These are phyloP conservation scores for Infundibulicybe gibba DNA, from an alignment of 768 basidiomycete species.

Conservation along the genomic window DNA sequence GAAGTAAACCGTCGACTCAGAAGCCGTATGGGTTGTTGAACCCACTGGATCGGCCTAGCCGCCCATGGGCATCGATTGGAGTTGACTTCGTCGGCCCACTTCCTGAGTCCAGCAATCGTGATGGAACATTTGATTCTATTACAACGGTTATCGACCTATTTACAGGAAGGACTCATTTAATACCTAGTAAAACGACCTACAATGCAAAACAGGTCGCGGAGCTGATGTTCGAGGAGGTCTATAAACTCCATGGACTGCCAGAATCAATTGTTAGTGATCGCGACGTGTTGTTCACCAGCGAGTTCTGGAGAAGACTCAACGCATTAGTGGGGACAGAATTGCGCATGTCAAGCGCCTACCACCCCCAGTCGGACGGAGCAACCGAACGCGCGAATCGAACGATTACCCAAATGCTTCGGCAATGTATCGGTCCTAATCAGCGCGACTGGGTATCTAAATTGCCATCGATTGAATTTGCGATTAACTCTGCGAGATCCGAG, in stretches of 20 bases:
- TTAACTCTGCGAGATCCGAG: neutral
- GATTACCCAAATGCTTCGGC: neutral
- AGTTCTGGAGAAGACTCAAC: slow-evolving; percentile 10
- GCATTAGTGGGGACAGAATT: slow-evolving; percentile 11
- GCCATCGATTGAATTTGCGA: neutral
- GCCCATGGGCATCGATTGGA: slow-evolving; percentile 11
- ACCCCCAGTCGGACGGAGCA: no score
- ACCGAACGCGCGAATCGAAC: neutral
- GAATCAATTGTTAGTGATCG: no score
- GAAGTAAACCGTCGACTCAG: slow-evolving; percentile 12
- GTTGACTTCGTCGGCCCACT: slow-evolving; percentile 11
- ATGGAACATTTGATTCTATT: slow-evolving; percentile 18
- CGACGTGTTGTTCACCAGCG: slow-evolving; percentile 11
- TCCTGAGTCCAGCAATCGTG: slow-evolving; percentile 10
- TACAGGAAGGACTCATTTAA: slow-evolving; percentile 11
- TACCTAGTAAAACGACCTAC: slow-evolving; percentile 10
- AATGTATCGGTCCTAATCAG: neutral
- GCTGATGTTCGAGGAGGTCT: slow-evolving; percentile 15
- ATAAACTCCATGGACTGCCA: slow-evolving; percentile 25
- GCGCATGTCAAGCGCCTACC: no score
- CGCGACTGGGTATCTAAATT: neutral
- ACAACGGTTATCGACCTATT: no score
- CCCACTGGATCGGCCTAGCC: slow-evolving; percentile 4
- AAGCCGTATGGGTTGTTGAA: slow-evolving; percentile 15
- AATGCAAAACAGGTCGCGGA: slow-evolving; percentile 14